Conservation (phyloP, 441 rosid genomes). For the Corymbia citriodora region DNA sequence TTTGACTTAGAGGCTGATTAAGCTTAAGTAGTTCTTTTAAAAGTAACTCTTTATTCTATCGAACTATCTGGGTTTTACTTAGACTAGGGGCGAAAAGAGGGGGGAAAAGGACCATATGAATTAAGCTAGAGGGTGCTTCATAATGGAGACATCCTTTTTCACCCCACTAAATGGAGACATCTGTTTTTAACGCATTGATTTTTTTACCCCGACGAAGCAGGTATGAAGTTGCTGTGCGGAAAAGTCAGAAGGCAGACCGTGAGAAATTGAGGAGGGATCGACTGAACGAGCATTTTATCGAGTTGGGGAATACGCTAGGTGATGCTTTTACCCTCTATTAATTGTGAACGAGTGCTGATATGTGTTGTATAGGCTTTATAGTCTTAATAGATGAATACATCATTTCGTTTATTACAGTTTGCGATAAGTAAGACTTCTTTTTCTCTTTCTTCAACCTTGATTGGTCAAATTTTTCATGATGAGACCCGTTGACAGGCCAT, state of each 20-base stretch:
- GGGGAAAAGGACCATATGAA: neutral
- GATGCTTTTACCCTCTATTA: neutral
- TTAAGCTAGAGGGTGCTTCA: neutral
- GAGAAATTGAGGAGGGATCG: constrained; percentile 86
- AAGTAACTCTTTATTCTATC: neutral
- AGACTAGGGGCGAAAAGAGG: neutral
- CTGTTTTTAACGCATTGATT: neutral
- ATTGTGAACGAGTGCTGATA: neutral
- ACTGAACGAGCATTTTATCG: constrained; percentile 72
- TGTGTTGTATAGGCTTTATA: neutral
- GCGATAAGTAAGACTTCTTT: neutral
- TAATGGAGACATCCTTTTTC: neutral
- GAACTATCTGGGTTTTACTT: neutral
- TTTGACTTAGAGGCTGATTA: neutral
- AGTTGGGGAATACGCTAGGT: constrained; percentile 75
- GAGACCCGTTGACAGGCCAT: neutral
- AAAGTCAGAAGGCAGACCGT: constrained; percentile 78
- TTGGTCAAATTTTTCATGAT: neutral
- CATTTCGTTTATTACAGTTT: neutral
- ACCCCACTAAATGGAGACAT: neutral
- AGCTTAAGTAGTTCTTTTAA: neutral
- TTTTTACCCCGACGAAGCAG: constrained; percentile 16
- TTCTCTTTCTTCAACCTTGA: neutral
- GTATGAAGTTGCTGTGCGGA: constrained; percentile 39
- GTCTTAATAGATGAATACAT: neutral